A percentile compares a stretch with the other conserved stretches of the same genome.
These are phyloP conservation scores for Cryoendolithus antarcticus DNA, from an alignment of 2,329 filamentous ascomycete genomes.

Conservation along the genomic window DNA sequence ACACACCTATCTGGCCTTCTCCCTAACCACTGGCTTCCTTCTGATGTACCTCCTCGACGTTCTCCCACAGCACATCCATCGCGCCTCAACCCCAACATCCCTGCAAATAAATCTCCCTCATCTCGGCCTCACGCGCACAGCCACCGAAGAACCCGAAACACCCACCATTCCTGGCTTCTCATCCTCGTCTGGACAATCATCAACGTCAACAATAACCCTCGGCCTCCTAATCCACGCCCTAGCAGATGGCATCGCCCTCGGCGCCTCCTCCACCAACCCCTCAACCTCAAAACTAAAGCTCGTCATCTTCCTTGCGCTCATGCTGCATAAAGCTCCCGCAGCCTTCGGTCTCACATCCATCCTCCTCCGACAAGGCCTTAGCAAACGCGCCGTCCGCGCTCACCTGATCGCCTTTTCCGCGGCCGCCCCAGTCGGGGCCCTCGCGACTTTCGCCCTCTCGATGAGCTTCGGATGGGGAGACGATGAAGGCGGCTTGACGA, in stretches of 20 bases:
- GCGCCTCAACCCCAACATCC: conserved; percentile 48
- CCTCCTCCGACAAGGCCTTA: conserved; percentile 78
- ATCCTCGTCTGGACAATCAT: conserved; percentile 13
- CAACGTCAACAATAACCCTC: conserved; percentile 50
- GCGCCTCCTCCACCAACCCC: conserved; percentile 59
- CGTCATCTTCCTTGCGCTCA: conserved; percentile 89
- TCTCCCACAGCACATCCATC: conserved; percentile 59
- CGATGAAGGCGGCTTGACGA: conserved; percentile 44
- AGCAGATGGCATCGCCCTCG: conserved; percentile 90
- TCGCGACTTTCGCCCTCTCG: conserved; percentile 71
- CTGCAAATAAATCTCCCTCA: conserved; percentile 84
- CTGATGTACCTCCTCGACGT: conserved; percentile 95
- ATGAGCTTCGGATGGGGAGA: conserved; percentile 51
- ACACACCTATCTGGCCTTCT: conserved; percentile 73
- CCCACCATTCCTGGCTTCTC: conserved; percentile 22
- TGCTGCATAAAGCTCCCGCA: conserved; percentile 90
- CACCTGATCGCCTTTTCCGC: conserved; percentile 87
- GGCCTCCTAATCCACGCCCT: conserved; percentile 93
- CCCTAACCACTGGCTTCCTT: conserved; percentile 77
- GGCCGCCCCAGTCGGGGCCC: conserved; percentile 74
- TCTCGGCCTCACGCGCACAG: conserved; percentile 38
- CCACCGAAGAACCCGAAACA: conserved; percentile 16
- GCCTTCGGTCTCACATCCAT: conserved; percentile 90
- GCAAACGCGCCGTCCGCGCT: conserved; percentile 69
- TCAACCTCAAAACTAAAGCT: conserved; percentile 66